A percentile compares a stretch with the other conserved stretches of the same genome.
These are phyloP conservation scores for Apiospora hydei DNA, from an alignment of 2,329 filamentous ascomycete genomes.

Conservation along the genomic window DNA sequence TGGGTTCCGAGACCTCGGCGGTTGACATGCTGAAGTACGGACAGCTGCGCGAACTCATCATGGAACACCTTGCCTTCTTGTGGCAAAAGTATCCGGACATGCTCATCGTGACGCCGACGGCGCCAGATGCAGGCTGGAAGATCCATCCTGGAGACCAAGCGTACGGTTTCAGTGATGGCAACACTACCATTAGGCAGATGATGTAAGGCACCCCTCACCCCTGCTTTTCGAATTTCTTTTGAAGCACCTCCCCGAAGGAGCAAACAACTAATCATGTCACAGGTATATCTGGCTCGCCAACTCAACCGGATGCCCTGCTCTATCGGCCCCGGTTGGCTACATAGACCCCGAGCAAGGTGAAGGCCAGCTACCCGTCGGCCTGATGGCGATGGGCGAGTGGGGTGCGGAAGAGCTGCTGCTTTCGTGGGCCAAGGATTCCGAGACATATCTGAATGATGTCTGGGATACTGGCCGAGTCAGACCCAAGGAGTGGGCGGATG, in stretches of 20 bases:
- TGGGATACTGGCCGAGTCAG: slow-evolving; percentile 57
- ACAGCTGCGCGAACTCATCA: slow-evolving; percentile 76
- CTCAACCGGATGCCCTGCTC: slow-evolving; percentile 77
- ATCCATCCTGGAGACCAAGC: slow-evolving; percentile 63
- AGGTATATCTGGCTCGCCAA: slow-evolving; percentile 84
- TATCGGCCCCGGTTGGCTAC: slow-evolving; percentile 80
- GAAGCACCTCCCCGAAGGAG: background rate
- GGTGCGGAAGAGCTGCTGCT: slow-evolving; percentile 70
- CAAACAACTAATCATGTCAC: background rate
- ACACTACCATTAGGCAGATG: slow-evolving; percentile 79
- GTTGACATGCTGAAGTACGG: slow-evolving; percentile 77
- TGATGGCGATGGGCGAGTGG: slow-evolving; percentile 73
- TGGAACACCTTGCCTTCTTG: slow-evolving; percentile 43
- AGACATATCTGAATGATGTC: slow-evolving; percentile 59
- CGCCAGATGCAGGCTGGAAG: slow-evolving; percentile 78
- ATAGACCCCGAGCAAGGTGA: slow-evolving; percentile 60
- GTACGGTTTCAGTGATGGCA: slow-evolving; percentile 80
- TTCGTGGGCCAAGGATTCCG: slow-evolving; percentile 64
- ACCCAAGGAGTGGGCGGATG: slow-evolving; percentile 66
- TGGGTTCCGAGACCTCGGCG: slow-evolving; percentile 69
- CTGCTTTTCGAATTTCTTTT: background rate
- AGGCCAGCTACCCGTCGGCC: slow-evolving; percentile 66
- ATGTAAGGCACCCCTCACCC: slow-evolving; percentile 44
- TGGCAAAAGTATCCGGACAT: slow-evolving; percentile 77
- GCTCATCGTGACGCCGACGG: slow-evolving; percentile 80